Base-by-base conservation (phyloP, 2,329 filamentous ascomycete genomes). In the Penicillium sp. region DNA sequence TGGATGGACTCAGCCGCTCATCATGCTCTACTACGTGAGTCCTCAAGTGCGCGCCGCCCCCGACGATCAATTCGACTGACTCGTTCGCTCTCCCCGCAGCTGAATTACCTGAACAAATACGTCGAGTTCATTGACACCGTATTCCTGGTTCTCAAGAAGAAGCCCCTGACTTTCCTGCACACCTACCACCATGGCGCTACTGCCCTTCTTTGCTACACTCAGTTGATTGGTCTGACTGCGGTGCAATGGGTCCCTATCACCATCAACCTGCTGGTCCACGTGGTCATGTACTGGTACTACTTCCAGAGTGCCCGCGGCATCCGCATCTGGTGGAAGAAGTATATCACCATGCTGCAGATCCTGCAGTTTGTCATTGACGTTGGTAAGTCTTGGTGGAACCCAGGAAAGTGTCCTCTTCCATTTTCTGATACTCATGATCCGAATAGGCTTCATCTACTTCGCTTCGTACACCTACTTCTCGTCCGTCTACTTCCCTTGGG, bases 201-300 rank as follows among this genome's bases (percentile, higher is more conserved):
- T 42, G 91, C 91, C 57, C 84, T 96, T 51, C 86, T 97, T 58
- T 96, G 91, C 85, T 97, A 94, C 78, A 95, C 89, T 41, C 91
- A 97, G 75, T 81, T 97, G 53, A 84, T 95, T 61, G 91, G 91
- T 55, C 81, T 87, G 62, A 97, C 91, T 31, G 80, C 91, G 29
- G 91, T 97, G 41, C 94, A 90, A 46, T 97, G 91, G 91, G 87
- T 95, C 40, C 83, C 85, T 48, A 97, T 97, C 66, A 84, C 81
- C 38, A 81, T 97, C 58, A 97, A 97, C 79, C 74, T 97, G 63
- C 81, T 81, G 50, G 91, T 97, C 39, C 91, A 97, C 73, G 91
- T 97, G 43, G 86, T 96, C 65, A 97, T 97, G 91, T 97, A 97
- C 84, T 96, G 90, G 90, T 97, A 97, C 83, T 97, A 97, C 81